Conservation (phyloP, 768 basidiomycete genomes). For the Podaxis mareebaensis region DNA sequence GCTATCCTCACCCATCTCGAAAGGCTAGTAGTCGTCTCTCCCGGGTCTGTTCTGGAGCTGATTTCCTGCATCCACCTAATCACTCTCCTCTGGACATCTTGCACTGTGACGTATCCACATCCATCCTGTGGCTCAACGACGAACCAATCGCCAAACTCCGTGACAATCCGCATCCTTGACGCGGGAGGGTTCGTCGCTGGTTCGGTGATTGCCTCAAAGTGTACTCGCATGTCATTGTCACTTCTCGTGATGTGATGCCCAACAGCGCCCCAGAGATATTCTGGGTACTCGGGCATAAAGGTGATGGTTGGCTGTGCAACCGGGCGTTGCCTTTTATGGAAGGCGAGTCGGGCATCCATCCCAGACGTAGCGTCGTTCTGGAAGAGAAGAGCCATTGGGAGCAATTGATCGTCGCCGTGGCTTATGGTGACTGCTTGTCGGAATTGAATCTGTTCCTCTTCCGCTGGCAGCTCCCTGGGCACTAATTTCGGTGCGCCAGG, state of each 20-base stretch:
- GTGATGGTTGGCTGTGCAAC: conserved; percentile 10
- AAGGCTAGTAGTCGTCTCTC: not conserved
- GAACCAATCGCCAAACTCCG: not conserved
- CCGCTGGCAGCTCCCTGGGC: not conserved
- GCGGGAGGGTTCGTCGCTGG: conserved; percentile 7
- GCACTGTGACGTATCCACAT: not conserved
- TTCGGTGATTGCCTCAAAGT: conserved; percentile 6
- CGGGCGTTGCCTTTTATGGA: not conserved
- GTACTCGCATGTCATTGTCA: not conserved
- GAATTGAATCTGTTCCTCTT: not conserved
- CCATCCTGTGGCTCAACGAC: not conserved
- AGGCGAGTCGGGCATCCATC: not conserved
- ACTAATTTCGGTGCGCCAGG: not conserved
- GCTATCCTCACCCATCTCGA: not conserved
- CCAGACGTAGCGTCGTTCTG: not conserved
- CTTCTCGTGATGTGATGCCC: not conserved
- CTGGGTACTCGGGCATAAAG: conserved; percentile 7
- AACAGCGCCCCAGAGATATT: conserved; percentile 4
- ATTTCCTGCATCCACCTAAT: conserved; percentile 3
- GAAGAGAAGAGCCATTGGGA: not conserved
- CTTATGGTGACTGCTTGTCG: not conserved
- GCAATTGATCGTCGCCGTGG: not conserved
- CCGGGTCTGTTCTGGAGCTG: not conserved
- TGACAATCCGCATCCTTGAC: not conserved
- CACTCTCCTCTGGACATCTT: conserved; percentile 3